These are phyloP conservation scores for Picochlorum sp. DNA, from an alignment of 139 green algal genomes.

Conservation along the genomic window DNA sequence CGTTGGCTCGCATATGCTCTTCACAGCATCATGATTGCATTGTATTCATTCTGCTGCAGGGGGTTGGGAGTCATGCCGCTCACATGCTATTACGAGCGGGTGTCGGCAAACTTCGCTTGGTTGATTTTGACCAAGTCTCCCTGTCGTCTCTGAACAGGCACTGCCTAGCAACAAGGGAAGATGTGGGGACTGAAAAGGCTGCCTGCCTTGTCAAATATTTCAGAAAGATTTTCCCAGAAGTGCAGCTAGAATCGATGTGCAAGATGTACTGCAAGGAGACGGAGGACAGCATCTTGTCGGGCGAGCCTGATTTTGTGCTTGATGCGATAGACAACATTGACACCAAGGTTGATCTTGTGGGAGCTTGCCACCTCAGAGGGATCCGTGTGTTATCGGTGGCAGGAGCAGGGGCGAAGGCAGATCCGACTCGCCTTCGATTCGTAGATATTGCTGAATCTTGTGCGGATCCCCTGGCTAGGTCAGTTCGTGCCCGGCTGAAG, in stretches of 20 bases:
- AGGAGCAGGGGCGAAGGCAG: constrained; percentile 80
- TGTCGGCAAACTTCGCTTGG: constrained; percentile 76
- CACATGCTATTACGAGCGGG: constrained; percentile 87
- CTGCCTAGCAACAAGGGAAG: constrained; percentile 78
- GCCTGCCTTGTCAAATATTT: constrained; percentile 74
- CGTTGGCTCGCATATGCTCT: constrained; percentile 1
- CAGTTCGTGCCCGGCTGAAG: constrained; percentile 63
- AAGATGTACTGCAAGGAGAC: constrained; percentile 75
- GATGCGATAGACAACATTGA: constrained; percentile 99
- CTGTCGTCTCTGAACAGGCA: constrained; percentile 90
- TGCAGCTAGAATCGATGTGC: constrained; percentile 43
- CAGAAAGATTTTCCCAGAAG: constrained; percentile 80
- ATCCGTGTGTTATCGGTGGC: constrained; percentile 72
- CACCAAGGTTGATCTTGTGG: constrained; percentile 91
- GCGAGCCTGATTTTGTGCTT: constrained; percentile 79
- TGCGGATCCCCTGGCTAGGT: constrained; percentile 72
- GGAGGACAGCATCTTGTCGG: constrained; percentile 70
- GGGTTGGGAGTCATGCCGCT: constrained; percentile 90
- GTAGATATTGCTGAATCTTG: constrained; percentile 74
- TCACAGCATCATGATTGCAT: constrained; percentile 1
- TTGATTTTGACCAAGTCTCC: constrained; percentile 94
- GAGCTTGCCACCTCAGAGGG: constrained; percentile 61
- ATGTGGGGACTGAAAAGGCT: constrained; percentile 90
- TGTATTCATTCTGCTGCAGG: constrained; percentile 40
- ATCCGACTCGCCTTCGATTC: constrained; percentile 86